Evolutionary conservation across 768 basidiomycete species (phyloP).

Genomic region (Holtermanniella nyarrowii): DNA sequence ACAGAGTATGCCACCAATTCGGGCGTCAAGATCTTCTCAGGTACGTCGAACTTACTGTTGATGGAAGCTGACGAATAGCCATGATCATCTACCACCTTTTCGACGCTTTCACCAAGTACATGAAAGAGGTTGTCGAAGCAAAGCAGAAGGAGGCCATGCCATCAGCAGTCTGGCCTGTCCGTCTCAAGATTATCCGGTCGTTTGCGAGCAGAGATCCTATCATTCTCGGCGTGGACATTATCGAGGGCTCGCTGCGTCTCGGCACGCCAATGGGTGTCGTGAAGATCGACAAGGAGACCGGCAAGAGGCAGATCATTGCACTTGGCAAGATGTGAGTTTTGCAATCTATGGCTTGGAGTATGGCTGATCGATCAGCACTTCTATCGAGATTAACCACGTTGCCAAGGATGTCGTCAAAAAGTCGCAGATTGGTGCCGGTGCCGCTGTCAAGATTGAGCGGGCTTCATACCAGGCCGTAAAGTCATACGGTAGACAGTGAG

Average conservation of each 20-base stretch:
- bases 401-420: slow-evolving; percentile 80
- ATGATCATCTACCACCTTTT: slow-evolving; percentile 99
- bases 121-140: slow-evolving; percentile 81
- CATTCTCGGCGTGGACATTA: slow-evolving; percentile 89
- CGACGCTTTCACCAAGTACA: slow-evolving; percentile 90
- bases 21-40: slow-evolving; percentile 88
- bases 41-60: slow-evolving; percentile 45
- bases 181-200: slow-evolving; percentile 81
- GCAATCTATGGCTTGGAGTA: slow-evolving; percentile 1
- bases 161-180: slow-evolving; percentile 92
- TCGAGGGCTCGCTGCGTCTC: slow-evolving; percentile 79
- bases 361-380: slow-evolving; percentile 53
- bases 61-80: slow-evolving; percentile 47
- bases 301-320: slow-evolving; percentile 80
- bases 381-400: slow-evolving; percentile 96
- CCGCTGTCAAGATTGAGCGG: slow-evolving; percentile 97
- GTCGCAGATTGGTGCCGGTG: slow-evolving; percentile 85
- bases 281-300: slow-evolving; percentile 73
- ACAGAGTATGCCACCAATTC: slow-evolving; percentile 85
- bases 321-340: slow-evolving; percentile 81
- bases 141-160: slow-evolving; percentile 84
- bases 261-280: slow-evolving; percentile 95
- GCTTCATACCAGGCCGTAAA: slow-evolving; percentile 91
- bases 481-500: slow-evolving; percentile 83
- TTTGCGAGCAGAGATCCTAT: slow-evolving; percentile 97